Evolutionary conservation across 768 basidiomycete genomes (phyloP).

Genomic region (Flagelloscypha sp.): DNA sequence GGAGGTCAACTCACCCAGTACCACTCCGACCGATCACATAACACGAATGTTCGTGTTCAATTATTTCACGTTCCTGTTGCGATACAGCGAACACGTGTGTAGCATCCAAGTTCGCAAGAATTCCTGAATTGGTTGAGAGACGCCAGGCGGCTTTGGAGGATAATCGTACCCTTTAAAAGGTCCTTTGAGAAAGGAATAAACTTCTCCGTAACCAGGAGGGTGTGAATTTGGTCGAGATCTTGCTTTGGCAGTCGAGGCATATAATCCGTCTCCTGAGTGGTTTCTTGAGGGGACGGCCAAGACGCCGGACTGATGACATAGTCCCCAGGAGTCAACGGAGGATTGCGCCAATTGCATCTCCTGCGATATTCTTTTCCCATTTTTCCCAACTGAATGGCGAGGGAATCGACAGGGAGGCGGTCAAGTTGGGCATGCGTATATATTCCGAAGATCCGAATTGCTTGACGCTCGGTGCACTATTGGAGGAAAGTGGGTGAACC

Average conservation of each 20-base stretch:
- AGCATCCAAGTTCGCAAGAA: too few species aligned
- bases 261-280: too few species aligned
- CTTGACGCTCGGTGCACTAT: conserved; percentile 25
- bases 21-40: conserved; percentile 43
- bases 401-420: conserved; percentile 36
- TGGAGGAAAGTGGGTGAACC: background rate
- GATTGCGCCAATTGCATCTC: too few species aligned
- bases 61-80: conserved; percentile 30
- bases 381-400: conserved; percentile 32
- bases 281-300: too few species aligned
- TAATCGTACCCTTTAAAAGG: conserved; percentile 10
- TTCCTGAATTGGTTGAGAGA: too few species aligned
- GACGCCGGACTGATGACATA: too few species aligned
- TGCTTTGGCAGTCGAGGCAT: too few species aligned
- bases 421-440: conserved; percentile 41
- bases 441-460: conserved; percentile 41
- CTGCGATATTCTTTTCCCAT: conserved; percentile 51
- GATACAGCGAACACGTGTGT: too few species aligned
- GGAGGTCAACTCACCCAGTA: conserved; percentile 30
- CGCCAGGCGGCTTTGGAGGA: conserved; percentile 13
- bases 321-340: too few species aligned
- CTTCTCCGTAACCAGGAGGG: conserved; percentile 1
- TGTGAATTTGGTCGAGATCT: background rate
- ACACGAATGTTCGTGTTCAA: conserved; percentile 32
- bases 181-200: conserved; percentile 9